Evolutionary conservation across 1,284 basidiomycete genomes (phyloP).

Genomic region (Cutaneotrichosporon dermatis): DNA sequence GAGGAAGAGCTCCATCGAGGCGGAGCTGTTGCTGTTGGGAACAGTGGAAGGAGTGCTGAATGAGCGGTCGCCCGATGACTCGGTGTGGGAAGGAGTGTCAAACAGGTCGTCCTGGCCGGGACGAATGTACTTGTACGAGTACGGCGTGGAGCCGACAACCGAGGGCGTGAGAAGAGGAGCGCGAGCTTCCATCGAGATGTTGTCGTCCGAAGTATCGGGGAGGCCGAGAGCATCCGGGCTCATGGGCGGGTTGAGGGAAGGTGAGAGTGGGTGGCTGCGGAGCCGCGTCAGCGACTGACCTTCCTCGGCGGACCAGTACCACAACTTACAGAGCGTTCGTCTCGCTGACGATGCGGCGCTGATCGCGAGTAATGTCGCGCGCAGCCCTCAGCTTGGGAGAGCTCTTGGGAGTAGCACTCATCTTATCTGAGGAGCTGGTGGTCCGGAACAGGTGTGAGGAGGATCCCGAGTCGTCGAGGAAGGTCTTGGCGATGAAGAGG

Average conservation of each 20-base stretch:
- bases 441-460: not conserved
- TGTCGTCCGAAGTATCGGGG: conserved; percentile 2
- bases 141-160: conserved; percentile 10
- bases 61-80: conserved; percentile 12
- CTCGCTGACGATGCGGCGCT: conserved; percentile 1
- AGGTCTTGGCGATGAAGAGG: not conserved
- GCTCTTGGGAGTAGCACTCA: not conserved
- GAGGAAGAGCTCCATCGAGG: conserved; percentile 20
- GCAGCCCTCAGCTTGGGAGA: not conserved
- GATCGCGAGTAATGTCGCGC: not conserved
- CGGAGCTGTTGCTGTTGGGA: conserved; percentile 9
- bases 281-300: not conserved
- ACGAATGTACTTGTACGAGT: not conserved
- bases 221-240: not conserved
- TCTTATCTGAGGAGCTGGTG: not conserved
- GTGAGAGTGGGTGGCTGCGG: not conserved
- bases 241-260: conserved; percentile 5
- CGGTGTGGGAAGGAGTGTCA: conserved; percentile 11
- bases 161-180: not conserved
- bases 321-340: conserved; percentile 2
- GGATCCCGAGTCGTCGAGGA: not conserved
- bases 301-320: too few relatives aligned
- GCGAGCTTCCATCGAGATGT: not conserved
- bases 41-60: conserved; percentile 12
- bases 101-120: conserved; percentile 7